Conservation (phyloP, 2,329 filamentous ascomycete species). For the Zymoseptoria passerinii region DNA sequence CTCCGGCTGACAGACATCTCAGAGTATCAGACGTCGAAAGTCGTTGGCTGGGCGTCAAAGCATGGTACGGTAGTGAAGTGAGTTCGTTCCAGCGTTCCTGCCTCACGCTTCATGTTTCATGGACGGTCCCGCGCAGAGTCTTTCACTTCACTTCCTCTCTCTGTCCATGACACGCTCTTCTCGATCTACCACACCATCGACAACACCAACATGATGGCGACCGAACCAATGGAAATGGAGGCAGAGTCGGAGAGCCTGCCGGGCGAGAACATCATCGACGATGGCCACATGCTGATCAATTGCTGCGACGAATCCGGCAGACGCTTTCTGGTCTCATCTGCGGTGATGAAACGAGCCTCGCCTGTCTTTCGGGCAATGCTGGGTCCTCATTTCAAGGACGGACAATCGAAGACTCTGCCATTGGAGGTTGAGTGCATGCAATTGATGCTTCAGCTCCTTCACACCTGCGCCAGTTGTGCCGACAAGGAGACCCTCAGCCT, state of each 20-base stretch:
- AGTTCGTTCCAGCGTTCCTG: not conserved
- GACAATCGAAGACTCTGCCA: not conserved
- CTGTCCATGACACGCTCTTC: too few relatives aligned
- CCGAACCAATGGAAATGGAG: not conserved
- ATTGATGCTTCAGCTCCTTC: not conserved
- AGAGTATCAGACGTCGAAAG: rapidly evolving
- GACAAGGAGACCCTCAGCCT: not conserved
- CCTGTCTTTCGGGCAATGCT: not conserved
- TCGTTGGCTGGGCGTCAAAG: not conserved
- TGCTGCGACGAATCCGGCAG: not conserved
- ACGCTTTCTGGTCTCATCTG: not conserved
- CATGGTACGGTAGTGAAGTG: not conserved
- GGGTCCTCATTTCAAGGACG: not conserved
- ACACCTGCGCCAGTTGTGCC: not conserved
- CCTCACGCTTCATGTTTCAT: too few relatives aligned
- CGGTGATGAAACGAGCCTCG: not conserved
- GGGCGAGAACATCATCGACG: not conserved
- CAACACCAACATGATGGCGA: not conserved
- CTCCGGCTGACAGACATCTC: not conserved
- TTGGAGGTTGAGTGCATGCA: not conserved
- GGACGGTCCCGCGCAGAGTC: too few relatives aligned
- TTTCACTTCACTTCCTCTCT: not conserved
- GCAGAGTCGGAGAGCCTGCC: not conserved
- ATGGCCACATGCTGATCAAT: not conserved
- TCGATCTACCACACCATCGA: too few relatives aligned